These are phyloP conservation scores for Globisporangium recalcitrans DNA, from an alignment of 352 stramenopile genomes.

Conservation along the genomic window DNA sequence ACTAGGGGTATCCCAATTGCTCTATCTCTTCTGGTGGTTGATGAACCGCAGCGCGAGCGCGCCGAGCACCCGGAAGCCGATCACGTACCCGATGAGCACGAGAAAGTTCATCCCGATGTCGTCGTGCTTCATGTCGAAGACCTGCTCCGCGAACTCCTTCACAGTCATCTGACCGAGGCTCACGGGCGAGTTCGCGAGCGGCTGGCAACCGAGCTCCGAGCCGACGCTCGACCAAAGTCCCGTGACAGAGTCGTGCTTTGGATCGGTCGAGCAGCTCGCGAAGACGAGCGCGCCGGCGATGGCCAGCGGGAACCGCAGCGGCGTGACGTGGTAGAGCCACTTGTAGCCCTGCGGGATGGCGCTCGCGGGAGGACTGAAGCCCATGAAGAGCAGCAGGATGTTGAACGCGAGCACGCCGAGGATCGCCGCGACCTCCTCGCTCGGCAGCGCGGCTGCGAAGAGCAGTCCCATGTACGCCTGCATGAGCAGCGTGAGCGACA, in stretches of 20 bases:
- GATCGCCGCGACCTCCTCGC: slow-evolving; percentile 23
- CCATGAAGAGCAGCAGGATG: slow-evolving; percentile 41
- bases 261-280: not conserved
- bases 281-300: no score
- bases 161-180: not conserved
- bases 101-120: not conserved
- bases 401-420: slow-evolving; percentile 25
- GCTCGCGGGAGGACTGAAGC: slow-evolving; percentile 30
- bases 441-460: slow-evolving; percentile 42
- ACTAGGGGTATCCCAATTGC: not conserved
- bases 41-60: not conserved
- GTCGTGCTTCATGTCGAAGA: slow-evolving; percentile 14
- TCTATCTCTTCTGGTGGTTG: not conserved
- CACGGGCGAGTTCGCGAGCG: slow-evolving; percentile 1
- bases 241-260: not conserved
- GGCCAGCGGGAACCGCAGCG: not conserved
- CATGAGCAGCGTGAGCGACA: slow-evolving; percentile 42
- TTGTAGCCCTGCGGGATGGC: slow-evolving; percentile 19
- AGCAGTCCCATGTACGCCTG: slow-evolving; percentile 65
- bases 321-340: slow-evolving; percentile 3
- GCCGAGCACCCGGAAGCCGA: not conserved
- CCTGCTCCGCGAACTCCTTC: slow-evolving; percentile 19
- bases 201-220: slow-evolving; percentile 1
- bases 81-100: not conserved
- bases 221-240: not conserved